A percentile compares a stretch with the other conserved stretches of the same genome.
These are phyloP conservation scores for Diutina siamensis DNA, from an alignment of 1,139 yeast genomes.

Conservation along the genomic window DNA sequence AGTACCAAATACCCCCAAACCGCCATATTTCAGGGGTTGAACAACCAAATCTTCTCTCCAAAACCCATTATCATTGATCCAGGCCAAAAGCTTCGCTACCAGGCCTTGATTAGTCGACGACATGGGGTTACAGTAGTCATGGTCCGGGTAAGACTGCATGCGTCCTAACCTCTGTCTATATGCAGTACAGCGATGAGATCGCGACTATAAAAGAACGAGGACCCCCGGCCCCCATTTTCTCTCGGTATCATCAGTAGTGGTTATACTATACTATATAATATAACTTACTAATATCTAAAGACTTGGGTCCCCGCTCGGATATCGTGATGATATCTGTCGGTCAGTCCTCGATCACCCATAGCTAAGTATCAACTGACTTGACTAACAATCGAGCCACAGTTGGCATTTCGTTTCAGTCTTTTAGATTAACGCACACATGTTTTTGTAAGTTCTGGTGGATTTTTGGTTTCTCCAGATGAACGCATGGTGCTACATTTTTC, in stretches of 20 bases:
- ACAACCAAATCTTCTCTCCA: slow-evolving; percentile 3
- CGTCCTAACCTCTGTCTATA: no score
- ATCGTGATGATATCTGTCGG: slow-evolving; percentile 19
- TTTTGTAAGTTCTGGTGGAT: slow-evolving; percentile 12
- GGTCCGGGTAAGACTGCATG: slow-evolving; percentile 1
- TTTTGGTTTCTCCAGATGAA: slow-evolving; percentile 23
- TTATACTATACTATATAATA: slow-evolving; percentile 52
- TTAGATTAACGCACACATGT: slow-evolving; percentile 37
- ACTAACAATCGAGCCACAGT: slow-evolving; percentile 55
- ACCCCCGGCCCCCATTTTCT: slow-evolving; percentile 8
- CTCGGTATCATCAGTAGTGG: slow-evolving; percentile 52
- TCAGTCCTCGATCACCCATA: slow-evolving; percentile 24
- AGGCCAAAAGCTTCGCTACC: not conserved
- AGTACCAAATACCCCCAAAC: slow-evolving; percentile 58
- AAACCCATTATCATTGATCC: slow-evolving; percentile 3
- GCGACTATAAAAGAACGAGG: slow-evolving; percentile 9
- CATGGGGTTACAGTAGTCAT: not conserved
- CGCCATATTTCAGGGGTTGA: slow-evolving; percentile 28
- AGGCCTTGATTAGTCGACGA: not conserved
- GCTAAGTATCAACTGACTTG: slow-evolving; percentile 49
- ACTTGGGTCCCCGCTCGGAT: slow-evolving; percentile 31
- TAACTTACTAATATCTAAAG: slow-evolving; percentile 40
- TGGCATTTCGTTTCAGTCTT: slow-evolving; percentile 67
- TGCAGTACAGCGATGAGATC: not conserved
- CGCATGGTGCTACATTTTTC: slow-evolving; percentile 36